phyloP scores from a whole-genome alignment of 192 early-diverging fungal species.

The Backusella westeae region DNA sequence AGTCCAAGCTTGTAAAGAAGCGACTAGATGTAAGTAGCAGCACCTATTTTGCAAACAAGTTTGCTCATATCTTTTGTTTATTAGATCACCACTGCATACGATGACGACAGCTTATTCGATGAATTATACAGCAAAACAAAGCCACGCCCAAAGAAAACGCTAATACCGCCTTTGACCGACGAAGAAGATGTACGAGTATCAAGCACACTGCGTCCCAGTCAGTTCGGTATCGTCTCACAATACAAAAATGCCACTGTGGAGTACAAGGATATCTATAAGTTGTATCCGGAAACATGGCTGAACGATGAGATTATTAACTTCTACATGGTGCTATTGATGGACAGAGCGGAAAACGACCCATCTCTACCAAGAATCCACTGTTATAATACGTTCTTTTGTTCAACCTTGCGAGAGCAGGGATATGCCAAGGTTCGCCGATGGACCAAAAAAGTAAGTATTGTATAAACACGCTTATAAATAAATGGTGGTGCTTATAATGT shows the following conservation, averaged over 20 bases:
- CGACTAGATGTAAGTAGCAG: not conserved
- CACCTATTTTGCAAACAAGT: not conserved
- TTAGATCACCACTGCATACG: not conserved
- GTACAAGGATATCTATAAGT: constrained; percentile 64
- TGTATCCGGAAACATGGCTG: constrained; percentile 77
- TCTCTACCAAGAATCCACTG: constrained; percentile 69
- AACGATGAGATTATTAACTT: constrained; percentile 97
- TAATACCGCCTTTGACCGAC: not conserved
- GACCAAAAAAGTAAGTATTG: constrained; percentile 60
- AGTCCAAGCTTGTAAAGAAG: not conserved
- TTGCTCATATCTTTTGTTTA: not conserved
- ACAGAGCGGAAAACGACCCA: constrained; percentile 46
- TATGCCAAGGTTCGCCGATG: constrained; percentile 76
- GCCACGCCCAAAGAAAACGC: not conserved
- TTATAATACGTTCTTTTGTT: constrained; percentile 93
- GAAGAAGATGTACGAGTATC: constrained; percentile 10
- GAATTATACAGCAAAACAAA: constrained; percentile 16
- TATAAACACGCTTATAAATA: too few species aligned
- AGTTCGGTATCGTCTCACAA: not conserved
- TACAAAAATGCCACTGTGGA: constrained; percentile 22
- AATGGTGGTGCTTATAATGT: not conserved
- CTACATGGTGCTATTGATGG: constrained; percentile 78
- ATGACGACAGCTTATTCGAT: not conserved
- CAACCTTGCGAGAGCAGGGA: constrained; percentile 63
- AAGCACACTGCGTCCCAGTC: not conserved